Evolutionary conservation across 2,329 filamentous ascomycete genomes (phyloP), one percentile per base, ranked within the genome.

Genomic region (Fusarium nygamai): DNA sequence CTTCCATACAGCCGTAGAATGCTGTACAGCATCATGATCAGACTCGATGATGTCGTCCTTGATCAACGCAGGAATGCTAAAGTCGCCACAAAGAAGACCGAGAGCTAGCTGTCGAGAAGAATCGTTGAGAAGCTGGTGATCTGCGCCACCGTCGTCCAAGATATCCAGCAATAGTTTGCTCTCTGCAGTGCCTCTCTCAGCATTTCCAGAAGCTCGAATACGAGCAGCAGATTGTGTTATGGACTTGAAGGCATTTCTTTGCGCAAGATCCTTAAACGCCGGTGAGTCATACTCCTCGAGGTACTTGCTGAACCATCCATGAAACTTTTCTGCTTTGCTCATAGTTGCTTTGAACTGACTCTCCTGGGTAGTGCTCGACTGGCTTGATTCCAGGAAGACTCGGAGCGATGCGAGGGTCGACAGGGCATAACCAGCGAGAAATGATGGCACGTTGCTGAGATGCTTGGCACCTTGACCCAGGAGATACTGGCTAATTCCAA

Each of bases 401-500:
- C 92, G 89, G 27, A 98, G 86, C 6, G 94, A 95, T 7, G 95
- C 91, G 8, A 98, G 84, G 1, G 93, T 92, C 2, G 94, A 94
- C 24, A 98, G 84, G 2, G 92, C 89, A 72, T 95, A 93, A 1
- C 95, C 96, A 17, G 93, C 92, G 47, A 97, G 85, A 77, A 98
- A 98, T 1, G 91, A 92, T 2, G 94, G 91, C 1, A 88, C 86
- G 38, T 88, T 86, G 8, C 82, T 83, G 9, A 99, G 85, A 79
- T 96, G 91, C 10, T 84, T 76, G 22, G 85, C 84, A 13, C 96
- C 95, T 59, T 89, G 88, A 11, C 89, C 85, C 20, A 98, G 86
- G 3, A 99, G 87, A 82, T 97, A 98, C 81, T 94, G 93, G 68
- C 93, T 91, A 39, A 99, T 89, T 0, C 95, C 96, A 50, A 98